Conservation (phyloP, 23 red algal species). For the Porphyridium purpureum region DNA sequence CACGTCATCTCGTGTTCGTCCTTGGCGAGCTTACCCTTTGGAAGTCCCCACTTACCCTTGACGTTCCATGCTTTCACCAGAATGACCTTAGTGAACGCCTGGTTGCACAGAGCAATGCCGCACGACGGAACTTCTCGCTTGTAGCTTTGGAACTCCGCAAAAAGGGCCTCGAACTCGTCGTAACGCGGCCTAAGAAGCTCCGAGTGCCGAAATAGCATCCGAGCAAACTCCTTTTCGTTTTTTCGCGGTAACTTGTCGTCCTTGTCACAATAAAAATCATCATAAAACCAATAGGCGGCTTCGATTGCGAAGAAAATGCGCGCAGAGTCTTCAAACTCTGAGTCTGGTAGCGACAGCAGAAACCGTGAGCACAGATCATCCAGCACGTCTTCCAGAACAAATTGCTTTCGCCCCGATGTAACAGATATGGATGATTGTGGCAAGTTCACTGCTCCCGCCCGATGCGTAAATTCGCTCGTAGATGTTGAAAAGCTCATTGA, state of each 20-base stretch:
- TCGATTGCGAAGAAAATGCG: slow-evolving; percentile 96
- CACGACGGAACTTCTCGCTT: slow-evolving; percentile 86
- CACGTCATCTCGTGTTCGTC: slow-evolving; percentile 24
- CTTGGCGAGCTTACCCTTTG: slow-evolving; percentile 93
- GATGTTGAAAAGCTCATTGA: no score
- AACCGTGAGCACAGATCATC: slow-evolving; percentile 90
- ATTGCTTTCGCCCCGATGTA: no score
- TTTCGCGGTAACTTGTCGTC: slow-evolving; percentile 49
- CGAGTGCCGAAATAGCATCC: slow-evolving; percentile 44
- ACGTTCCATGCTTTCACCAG: slow-evolving; percentile 51
- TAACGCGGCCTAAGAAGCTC: slow-evolving; percentile 22
- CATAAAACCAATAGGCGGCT: slow-evolving; percentile 97
- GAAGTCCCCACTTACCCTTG: slow-evolving; percentile 76
- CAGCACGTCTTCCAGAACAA: slow-evolving; percentile 35
- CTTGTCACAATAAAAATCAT: slow-evolving; percentile 76
- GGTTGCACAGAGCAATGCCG: slow-evolving; percentile 52
- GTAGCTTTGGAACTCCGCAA: slow-evolving; percentile 68
- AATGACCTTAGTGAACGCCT: slow-evolving; percentile 57
- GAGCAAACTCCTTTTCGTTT: slow-evolving; percentile 55
- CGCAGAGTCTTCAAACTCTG: slow-evolving; percentile 82
- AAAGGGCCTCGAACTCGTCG: slow-evolving; percentile 31
- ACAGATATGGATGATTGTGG: no score
- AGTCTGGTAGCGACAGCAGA: slow-evolving; percentile 60
- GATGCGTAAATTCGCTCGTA: no score
- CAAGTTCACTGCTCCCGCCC: no score